Evolutionary conservation across 169 alveolate species (phyloP), one percentile per base, ranked within the genome.

Genomic region (Plasmodium blacklocki): DNA sequence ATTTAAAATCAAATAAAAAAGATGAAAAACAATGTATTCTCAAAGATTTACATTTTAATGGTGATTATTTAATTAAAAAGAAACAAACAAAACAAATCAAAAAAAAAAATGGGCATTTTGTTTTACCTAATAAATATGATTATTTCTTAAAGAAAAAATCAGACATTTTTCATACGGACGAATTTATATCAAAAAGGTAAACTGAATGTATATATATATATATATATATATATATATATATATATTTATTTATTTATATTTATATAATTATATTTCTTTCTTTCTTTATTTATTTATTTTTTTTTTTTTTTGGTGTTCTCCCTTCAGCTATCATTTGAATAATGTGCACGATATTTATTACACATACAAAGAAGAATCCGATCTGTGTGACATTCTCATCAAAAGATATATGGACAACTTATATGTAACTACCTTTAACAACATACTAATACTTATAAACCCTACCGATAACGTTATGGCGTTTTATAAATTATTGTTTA

Each of bases 281-380:
- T 49, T 15, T 26, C 7, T 49, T 23, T 49, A 15, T 45, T 14
- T 68, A n/a, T 29, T 11, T 64, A 26, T 26, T 43, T 43, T 68
- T 68, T 45, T 68, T 39, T 45, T 45, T 68, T 32, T 11, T 45
- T 68, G 15, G 9, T 66, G 21, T 59, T 59, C 12, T n/a, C 58
- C 49, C 45, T 49, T 19, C 29, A 83, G 91, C 8, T 8, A 83
- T 29, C 67, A 58, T 39, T 32, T 56, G 64, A 52, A 64, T 9
- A 67, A 67, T 32, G 47, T 83, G n/a, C 85, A 83, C 21, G 91
- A 83, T 52, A 67, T 83, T 54, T 83, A 83, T 62, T 83, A 83
- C 85, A 49, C 59, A 47, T 68, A 83, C 73, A 68, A 52, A 19
- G 91, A 56, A 67, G 80, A 58, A 19, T 68, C 91, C 18, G 83